Base-by-base conservation (phyloP, 176 grass and related monocot species). In the Phoenix dactylifera region DNA sequence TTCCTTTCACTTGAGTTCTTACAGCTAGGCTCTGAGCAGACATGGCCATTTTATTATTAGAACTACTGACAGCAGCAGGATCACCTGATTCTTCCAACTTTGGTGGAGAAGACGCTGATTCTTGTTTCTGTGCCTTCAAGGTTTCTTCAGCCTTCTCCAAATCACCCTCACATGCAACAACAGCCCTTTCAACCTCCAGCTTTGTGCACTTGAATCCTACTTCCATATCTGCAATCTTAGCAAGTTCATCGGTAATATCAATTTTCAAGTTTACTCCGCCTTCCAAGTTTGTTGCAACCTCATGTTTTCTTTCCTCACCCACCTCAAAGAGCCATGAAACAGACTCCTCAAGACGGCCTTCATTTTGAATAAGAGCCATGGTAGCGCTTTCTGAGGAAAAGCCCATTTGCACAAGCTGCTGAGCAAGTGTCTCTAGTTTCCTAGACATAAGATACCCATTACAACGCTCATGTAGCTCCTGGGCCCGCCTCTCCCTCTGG, bases 321-420 rank as follows among this genome's bases (percentile, higher is more conserved):
- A 68, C 80, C 75, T 97, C 93, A 76, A 97, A 85, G 49, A 97
- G 79, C 87, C 93, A 97, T 35, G 93, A 67, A 67, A 97, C 81
- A 26, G 87, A 86, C 70, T 91, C 92, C 68, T 97, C 86, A 70
- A 91, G 65, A 65, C 76, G 72, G 24, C 87, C 93, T 80, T 97
- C 93, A 67, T 91, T 97, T 56, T 91, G 87, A 73, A 91, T 91
- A 76, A 97, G 82, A 54, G 93, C 87, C 93, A 97, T 91, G 14
- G 87, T 97, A 63, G 93, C 84, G 64, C 88, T 83, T 71, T 97
- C 93, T 59, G 84, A 60, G 77, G 93, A 85, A 58, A 97, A 91
- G 55, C 93, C 93, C 93, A 97, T 97, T 24, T 84, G 84, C 48
- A 88, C 84, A 74, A 97, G 83, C 68, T 91, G 86, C 70, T 88